A percentile compares a stretch with the other conserved stretches of the same genome.
Evolutionary conservation across 2,329 filamentous ascomycete species (phyloP).

Genomic region (Ceratocystis harringtonii): DNA sequence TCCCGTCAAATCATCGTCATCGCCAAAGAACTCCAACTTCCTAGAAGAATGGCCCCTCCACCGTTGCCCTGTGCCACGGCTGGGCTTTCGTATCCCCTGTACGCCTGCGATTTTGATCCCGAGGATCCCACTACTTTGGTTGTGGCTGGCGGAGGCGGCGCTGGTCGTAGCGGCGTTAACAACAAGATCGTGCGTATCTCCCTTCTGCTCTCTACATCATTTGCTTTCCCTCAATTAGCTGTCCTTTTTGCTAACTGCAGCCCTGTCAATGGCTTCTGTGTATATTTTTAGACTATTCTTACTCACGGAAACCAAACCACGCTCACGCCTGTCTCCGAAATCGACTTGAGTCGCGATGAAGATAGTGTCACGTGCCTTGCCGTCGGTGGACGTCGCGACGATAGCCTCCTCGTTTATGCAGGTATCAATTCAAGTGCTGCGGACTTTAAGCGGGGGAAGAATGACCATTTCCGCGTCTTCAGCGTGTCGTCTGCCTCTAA

Average conservation of each 20-base stretch:
- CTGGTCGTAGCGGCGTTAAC: constrained; percentile 62
- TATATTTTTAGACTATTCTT: constrained; percentile 44
- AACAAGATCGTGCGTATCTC: constrained; percentile 63
- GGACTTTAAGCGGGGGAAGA: constrained; percentile 59
- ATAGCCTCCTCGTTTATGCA: constrained; percentile 42
- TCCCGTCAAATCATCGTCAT: background rate
- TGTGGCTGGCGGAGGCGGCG: constrained; percentile 77
- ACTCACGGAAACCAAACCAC: constrained; percentile 52
- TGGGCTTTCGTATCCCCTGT: constrained; percentile 68
- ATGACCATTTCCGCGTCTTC: constrained; percentile 72
- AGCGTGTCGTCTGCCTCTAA: constrained; percentile 32
- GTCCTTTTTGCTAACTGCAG: background rate
- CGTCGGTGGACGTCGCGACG: constrained; percentile 45
- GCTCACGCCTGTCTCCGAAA: constrained; percentile 50
- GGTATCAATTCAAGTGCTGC: constrained; percentile 70
- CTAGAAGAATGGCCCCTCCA: constrained; percentile 25
- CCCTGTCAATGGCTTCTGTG: too few relatives aligned
- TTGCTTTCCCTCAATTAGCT: background rate
- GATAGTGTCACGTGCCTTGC: constrained; percentile 79
- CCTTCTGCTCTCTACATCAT: background rate
- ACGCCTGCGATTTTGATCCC: constrained; percentile 76
- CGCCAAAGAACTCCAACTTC: background rate
- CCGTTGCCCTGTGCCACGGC: constrained; percentile 40
- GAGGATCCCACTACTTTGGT: constrained; percentile 60
- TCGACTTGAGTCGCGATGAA: constrained; percentile 68